Evolutionary conservation across 2,329 filamentous ascomycete species (phyloP).

Genomic region (Parafenestella ontariensis): DNA sequence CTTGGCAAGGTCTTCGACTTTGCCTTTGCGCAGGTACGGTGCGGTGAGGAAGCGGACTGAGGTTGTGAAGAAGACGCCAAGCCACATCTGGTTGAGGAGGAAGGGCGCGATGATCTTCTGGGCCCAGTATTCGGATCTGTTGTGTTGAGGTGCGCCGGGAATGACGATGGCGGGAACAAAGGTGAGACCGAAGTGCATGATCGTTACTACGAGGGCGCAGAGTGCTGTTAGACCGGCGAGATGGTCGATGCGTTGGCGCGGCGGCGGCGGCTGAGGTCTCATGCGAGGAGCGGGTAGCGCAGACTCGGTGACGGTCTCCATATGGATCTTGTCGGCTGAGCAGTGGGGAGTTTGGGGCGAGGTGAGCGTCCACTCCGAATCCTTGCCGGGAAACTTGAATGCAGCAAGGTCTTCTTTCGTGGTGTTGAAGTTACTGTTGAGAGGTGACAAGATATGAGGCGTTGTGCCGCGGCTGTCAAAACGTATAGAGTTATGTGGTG

Average conservation of each 20-base stretch:
- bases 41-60: constrained; percentile 56
- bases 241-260: constrained; percentile 52
- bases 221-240: constrained; percentile 56
- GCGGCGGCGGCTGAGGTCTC: constrained; percentile 31
- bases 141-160: constrained; percentile 46
- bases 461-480: constrained; percentile 35
- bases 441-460: constrained; percentile 10
- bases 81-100: constrained; percentile 56
- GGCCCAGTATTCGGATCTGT: constrained; percentile 51
- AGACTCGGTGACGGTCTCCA: constrained; percentile 40
- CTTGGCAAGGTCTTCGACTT: constrained; percentile 53
- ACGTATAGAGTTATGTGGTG: constrained; percentile 26
- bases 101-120: constrained; percentile 53
- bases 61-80: constrained; percentile 59
- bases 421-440: constrained; percentile 24
- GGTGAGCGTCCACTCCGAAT: constrained; percentile 27
- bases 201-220: constrained; percentile 54
- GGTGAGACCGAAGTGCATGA: constrained; percentile 55
- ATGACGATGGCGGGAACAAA: constrained; percentile 51
- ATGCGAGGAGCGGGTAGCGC: constrained; percentile 40
- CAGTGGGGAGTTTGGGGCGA: constrained; percentile 3
- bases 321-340: constrained; percentile 32
- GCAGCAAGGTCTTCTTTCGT: constrained; percentile 18
- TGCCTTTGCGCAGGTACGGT: constrained; percentile 53
- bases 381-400: constrained; percentile 1